Evolutionary conservation across 306 rosid species (phyloP).

Genomic region (Potentilla sterilis): DNA sequence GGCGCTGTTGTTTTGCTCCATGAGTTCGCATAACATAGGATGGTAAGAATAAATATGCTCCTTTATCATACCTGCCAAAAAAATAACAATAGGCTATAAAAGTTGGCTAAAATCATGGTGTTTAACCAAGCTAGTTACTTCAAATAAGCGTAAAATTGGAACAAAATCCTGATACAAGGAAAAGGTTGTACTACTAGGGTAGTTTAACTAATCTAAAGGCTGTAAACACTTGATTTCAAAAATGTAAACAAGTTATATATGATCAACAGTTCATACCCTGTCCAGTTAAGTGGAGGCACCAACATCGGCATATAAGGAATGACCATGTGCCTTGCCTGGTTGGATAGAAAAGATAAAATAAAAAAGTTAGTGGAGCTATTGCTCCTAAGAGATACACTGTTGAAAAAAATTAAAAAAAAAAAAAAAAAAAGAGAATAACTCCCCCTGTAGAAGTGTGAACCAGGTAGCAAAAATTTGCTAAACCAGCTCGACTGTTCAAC

Average conservation of each 20-base stretch:
- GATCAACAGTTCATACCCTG: conserved; percentile 52
- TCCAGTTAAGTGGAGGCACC: conserved; percentile 87
- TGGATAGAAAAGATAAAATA: conserved; percentile 17
- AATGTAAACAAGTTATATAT: neutral
- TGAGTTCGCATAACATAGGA: conserved; percentile 90
- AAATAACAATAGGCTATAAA: conserved; percentile 19
- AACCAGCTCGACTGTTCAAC: conserved; percentile 29
- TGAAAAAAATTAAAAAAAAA: too few species aligned
- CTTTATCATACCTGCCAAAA: conserved; percentile 71
- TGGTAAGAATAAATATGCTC: conserved; percentile 88
- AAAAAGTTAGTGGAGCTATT: conserved; percentile 19
- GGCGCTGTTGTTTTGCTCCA: conserved; percentile 95
- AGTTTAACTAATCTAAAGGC: neutral
- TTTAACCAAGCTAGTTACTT: neutral
- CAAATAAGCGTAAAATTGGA: neutral
- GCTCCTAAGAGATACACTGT: conserved; percentile 8
- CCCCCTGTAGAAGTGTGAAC: neutral
- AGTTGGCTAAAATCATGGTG: conserved; percentile 8
- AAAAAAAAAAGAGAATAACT: neutral
- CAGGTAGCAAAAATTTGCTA: neutral
- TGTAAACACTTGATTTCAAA: neutral
- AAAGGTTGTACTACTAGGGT: neutral
- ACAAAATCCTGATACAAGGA: neutral
- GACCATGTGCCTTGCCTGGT: conserved; percentile 97
- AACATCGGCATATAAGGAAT: conserved; percentile 98